Percentiles rank a stretch among this genome's conserved stretches.
Evolutionary conservation across 2,329 filamentous ascomycete genomes (phyloP).

Genomic region (Cercospora zeina): DNA sequence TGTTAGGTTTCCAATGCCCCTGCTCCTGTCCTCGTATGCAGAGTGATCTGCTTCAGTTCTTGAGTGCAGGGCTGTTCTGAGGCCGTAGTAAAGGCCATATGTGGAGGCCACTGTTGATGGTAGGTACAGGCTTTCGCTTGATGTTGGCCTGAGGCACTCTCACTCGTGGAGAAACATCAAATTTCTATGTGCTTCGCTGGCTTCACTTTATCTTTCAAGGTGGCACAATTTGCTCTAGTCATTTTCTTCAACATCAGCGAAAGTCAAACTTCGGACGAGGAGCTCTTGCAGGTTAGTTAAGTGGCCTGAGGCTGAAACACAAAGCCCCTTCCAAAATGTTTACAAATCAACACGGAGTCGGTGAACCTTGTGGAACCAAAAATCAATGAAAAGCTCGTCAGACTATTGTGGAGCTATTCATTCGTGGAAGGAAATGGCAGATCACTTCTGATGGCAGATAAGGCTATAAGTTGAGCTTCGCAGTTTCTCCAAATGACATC

Average conservation of each 20-base stretch:
- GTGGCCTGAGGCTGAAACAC: background rate
- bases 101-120: background rate
- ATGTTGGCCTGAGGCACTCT: background rate
- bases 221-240: background rate
- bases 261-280: background rate
- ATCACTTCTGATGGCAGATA: background rate
- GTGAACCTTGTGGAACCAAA: background rate
- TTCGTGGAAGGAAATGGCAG: background rate
- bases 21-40: background rate
- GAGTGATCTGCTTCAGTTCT: background rate
- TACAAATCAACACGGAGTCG: conserved; percentile 4
- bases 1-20: background rate
- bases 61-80: background rate
- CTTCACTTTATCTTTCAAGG: no score
- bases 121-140: background rate
- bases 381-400: background rate
- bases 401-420: background rate
- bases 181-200: background rate
- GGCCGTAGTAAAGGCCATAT: background rate
- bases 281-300: background rate
- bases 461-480: background rate
- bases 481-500: background rate
- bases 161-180: background rate
- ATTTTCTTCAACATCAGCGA: background rate
- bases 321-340: background rate